phyloP scores from a whole-genome alignment of 73 alveolate genomes.

The Diophrys sp. region DNA sequence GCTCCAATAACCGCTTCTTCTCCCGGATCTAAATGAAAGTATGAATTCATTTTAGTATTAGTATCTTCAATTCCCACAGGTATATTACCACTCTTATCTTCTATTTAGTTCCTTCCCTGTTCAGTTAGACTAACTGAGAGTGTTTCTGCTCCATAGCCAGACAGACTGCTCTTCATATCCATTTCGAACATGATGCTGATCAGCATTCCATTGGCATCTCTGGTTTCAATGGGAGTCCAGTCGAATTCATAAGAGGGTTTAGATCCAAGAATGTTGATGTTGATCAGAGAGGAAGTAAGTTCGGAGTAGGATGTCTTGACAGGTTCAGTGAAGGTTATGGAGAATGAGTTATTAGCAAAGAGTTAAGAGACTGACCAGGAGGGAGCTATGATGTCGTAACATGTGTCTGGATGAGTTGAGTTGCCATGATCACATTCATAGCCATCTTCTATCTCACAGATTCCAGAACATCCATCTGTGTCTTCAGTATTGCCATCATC shows the following conservation, averaged over 20 bases:
- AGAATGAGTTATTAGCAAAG: background rate
- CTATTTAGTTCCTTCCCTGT: background rate
- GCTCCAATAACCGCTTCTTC: conserved; percentile 2
- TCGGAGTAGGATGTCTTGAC: background rate
- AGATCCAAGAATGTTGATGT: background rate
- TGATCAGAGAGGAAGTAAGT: background rate
- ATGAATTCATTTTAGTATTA: background rate
- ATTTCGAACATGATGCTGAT: too few species aligned
- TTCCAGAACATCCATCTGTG: background rate
- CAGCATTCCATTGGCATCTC: background rate
- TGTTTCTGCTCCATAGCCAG: background rate
- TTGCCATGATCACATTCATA: background rate
- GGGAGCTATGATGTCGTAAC: background rate
- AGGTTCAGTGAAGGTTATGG: background rate
- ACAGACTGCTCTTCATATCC: background rate
- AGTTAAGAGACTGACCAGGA: background rate
- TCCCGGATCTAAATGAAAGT: background rate
- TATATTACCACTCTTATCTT: background rate
- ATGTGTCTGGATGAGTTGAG: background rate
- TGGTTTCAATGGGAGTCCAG: background rate
- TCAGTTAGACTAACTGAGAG: background rate
- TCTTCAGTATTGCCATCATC: background rate
- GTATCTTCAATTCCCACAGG: background rate
- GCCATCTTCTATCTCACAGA: background rate
- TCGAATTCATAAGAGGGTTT: background rate